Base-by-base conservation (phyloP, 1,284 basidiomycete genomes). In the Anthracocystis walkeri region DNA sequence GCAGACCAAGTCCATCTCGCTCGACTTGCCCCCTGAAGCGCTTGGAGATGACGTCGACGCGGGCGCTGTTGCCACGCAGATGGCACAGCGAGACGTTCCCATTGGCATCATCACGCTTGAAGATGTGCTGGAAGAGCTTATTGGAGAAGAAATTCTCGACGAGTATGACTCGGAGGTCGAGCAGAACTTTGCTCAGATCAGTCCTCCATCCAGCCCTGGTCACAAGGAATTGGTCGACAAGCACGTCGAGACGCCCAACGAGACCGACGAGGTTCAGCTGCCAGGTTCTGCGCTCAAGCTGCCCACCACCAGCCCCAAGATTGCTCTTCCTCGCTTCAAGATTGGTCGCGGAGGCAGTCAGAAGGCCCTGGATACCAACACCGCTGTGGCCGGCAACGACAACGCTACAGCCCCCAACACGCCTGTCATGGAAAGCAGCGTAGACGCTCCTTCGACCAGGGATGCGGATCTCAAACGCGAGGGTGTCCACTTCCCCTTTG, bases 71-170 rank as follows among this genome's bases (percentile, higher is more conserved):
- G 75, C 70, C 25, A 74, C 66, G 53, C 63, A 77, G 53, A 66
- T 72, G 68, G 68, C 68, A 25, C 72, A 72, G 56, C 70, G 72
- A 8, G 65, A 76, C 35, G 72, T 69, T 89, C 93, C 93, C 1
- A 87, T 96, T 25, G 94, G 94, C 65, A 94, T 96, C 83, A 95
- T 96, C 75, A 96, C 94, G 1, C 88, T 96, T 3, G 94, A 96
- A 85, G 94, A 96, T 76, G 93, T 96, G 18, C 88, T 96, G 10
- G 94, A 96, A 89, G 92, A 76, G 65, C 41, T 75, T 16, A 79
- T 84, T 54, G 78, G 79, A 33, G 81, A 83, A 57, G 83, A 84
- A 59, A 84, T 84, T 27, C 62, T 81, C 21, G 82, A 83, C 51
- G 82, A 82, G 57, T 82, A 82, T 56, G 80, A 84, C 48, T 77